phyloP scores from a whole-genome alignment of 176 grass and related monocot genomes.

The Ampelocalamus luodianensis region DNA sequence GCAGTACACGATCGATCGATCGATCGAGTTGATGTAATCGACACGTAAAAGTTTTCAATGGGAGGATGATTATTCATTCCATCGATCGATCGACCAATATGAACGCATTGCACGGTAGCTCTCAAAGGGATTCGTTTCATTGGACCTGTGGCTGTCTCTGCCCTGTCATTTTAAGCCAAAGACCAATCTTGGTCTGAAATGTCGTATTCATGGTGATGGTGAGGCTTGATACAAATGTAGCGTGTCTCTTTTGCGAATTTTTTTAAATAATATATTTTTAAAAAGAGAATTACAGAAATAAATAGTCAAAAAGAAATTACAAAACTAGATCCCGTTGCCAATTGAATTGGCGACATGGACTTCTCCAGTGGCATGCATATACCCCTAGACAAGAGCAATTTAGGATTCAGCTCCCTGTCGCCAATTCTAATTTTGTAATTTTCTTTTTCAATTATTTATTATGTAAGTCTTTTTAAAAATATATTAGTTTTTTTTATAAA shows the following conservation, averaged over 20 bases:
- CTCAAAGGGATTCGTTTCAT: conserved; percentile 16
- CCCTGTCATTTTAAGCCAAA: conserved; percentile 4
- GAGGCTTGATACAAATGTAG: neutral
- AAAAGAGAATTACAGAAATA: no score
- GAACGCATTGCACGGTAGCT: neutral
- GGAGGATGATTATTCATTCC: neutral
- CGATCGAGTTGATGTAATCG: neutral
- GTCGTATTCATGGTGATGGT: conserved; percentile 28
- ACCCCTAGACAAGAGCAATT: no score
- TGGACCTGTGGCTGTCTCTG: neutral
- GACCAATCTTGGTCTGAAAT: conserved; percentile 31
- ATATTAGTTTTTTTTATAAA: no score
- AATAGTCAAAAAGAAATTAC: no score
- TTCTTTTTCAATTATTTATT: no score
- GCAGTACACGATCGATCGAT: neutral
- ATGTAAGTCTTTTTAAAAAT: no score
- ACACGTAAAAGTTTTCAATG: neutral
- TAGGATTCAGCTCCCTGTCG: no score
- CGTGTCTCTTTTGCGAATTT: conserved; percentile 7
- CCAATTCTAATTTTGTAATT: no score
- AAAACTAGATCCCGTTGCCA: no score
- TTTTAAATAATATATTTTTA: no score
- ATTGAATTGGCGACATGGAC: no score
- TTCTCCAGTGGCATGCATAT: no score
- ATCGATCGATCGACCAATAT: neutral